Evolutionary conservation across 371 early-diverging fungal species (phyloP).

Genomic region (Lichtheimia hyalospora): DNA sequence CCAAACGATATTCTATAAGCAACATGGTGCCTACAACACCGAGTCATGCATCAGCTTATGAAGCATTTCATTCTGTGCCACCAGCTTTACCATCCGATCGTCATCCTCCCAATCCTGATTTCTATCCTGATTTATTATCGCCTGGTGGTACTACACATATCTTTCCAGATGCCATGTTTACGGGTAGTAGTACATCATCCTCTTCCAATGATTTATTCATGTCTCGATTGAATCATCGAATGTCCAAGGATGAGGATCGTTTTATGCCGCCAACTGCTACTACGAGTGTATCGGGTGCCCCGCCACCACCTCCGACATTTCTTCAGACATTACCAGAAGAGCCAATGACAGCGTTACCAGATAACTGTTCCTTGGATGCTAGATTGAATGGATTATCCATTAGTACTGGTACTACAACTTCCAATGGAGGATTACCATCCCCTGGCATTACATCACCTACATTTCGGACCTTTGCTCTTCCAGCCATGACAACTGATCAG

Average conservation of each 20-base stretch:
- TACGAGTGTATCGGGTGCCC: neutral
- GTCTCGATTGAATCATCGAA: too few relatives aligned
- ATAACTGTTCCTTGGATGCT: too few relatives aligned
- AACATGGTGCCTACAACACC: neutral
- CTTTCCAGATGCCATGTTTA: slow-evolving; percentile 25
- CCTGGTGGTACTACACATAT: slow-evolving; percentile 15
- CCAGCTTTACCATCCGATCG: slow-evolving; percentile 42
- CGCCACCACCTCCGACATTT: slow-evolving; percentile 5
- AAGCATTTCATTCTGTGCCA: slow-evolving; percentile 48
- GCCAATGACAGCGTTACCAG: too few relatives aligned
- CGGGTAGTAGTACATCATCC: too few relatives aligned
- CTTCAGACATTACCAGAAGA: too few relatives aligned
- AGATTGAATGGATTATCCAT: slow-evolving; percentile 4
- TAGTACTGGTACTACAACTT: slow-evolving; percentile 2
- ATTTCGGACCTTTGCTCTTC: slow-evolving; percentile 14
- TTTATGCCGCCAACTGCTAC: too few relatives aligned
- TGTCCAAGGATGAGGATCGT: too few relatives aligned
- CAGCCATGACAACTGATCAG: slow-evolving; percentile 50
- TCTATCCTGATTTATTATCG: slow-evolving; percentile 45
- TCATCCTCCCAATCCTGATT: slow-evolving; percentile 49
- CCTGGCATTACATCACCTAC: slow-evolving; percentile 20
- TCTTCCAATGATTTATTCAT: too few relatives aligned
- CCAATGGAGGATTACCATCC: slow-evolving; percentile 16
- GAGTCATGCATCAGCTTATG: slow-evolving; percentile 25
- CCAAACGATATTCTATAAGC: slow-evolving; percentile 8